Percentiles rank a stretch among this genome's conserved stretches.
phyloP scores from a whole-genome alignment of 2,329 filamentous ascomycete genomes.

The Ophiostoma ips region DNA sequence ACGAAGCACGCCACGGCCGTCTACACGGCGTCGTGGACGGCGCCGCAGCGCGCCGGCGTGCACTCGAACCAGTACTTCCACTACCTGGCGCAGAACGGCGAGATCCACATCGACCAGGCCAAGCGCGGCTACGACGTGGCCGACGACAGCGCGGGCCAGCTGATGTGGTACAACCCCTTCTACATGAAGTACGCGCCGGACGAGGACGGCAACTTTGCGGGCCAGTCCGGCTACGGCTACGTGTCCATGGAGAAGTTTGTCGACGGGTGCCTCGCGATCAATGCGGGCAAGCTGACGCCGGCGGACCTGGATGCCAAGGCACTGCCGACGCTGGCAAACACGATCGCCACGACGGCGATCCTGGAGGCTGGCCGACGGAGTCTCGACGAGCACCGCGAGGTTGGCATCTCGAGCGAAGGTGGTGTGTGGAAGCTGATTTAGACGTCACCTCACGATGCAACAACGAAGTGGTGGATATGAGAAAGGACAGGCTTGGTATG shows the following conservation, averaged over 20 bases:
- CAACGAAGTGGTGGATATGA: too few species aligned
- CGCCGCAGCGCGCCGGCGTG: constrained; percentile 83
- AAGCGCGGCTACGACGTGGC: constrained; percentile 86
- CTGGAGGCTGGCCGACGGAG: constrained; percentile 74
- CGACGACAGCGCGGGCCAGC: constrained; percentile 55
- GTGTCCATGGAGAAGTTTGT: constrained; percentile 94
- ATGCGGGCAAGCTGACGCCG: constrained; percentile 56
- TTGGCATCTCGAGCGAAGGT: constrained; percentile 56
- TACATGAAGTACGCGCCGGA: constrained; percentile 93
- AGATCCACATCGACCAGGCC: constrained; percentile 82
- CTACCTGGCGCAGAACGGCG: constrained; percentile 72
- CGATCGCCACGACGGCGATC: constrained; percentile 82
- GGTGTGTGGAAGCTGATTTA: constrained; percentile 54
- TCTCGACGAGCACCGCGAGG: constrained; percentile 66
- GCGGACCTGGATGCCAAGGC: constrained; percentile 68
- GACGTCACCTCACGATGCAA: not conserved
- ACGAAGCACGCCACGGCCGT: constrained; percentile 72
- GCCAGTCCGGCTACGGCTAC: constrained; percentile 86
- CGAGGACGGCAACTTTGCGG: constrained; percentile 86
- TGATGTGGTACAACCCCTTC: constrained; percentile 88
- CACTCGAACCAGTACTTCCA: constrained; percentile 97
- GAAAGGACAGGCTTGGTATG: not conserved
- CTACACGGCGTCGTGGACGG: constrained; percentile 91
- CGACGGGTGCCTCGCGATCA: constrained; percentile 67
- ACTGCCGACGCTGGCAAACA: constrained; percentile 76